Evolutionary conservation across 169 alveolate species (phyloP).

Genomic region (Eimeria necatrix): DNA sequence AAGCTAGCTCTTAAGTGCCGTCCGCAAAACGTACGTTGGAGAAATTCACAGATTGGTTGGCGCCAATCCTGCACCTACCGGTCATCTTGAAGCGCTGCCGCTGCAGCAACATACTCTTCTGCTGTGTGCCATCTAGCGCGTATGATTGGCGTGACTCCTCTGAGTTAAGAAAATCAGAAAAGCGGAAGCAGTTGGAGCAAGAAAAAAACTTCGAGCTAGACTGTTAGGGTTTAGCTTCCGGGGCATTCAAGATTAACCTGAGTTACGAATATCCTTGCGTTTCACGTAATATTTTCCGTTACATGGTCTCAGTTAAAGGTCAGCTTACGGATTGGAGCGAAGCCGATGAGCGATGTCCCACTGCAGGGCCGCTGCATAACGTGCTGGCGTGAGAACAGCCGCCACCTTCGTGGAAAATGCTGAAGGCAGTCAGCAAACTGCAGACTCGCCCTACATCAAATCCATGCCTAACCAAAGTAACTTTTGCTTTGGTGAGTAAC

Average conservation of each 20-base stretch:
- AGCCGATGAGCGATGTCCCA: not conserved
- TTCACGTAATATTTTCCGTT: no score
- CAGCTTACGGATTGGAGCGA: conserved; percentile 60
- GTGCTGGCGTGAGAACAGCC: conserved; percentile 59
- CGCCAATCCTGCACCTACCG: not conserved
- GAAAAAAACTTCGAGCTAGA: not conserved
- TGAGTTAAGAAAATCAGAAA: conserved; percentile 22
- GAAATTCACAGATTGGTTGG: no score
- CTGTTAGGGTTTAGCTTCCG: no score
- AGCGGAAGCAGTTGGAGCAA: not conserved
- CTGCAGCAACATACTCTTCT: conserved; percentile 73
- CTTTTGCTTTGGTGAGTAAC: no score
- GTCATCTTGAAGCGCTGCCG: conserved; percentile 69
- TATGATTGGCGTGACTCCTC: conserved; percentile 72
- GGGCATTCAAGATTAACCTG: not conserved
- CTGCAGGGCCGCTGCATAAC: conserved; percentile 20
- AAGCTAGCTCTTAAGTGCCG: no score
- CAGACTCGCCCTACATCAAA: not conserved
- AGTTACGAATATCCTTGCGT: not conserved
- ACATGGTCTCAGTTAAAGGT: not conserved
- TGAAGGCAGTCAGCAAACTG: conserved; percentile 26
- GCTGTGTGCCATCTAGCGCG: conserved; percentile 78
- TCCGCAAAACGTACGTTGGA: no score
- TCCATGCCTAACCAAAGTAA: not conserved
- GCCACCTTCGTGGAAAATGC: not conserved